phyloP scores from a whole-genome alignment of 306 rosid species.

The Glycine latifolia region DNA sequence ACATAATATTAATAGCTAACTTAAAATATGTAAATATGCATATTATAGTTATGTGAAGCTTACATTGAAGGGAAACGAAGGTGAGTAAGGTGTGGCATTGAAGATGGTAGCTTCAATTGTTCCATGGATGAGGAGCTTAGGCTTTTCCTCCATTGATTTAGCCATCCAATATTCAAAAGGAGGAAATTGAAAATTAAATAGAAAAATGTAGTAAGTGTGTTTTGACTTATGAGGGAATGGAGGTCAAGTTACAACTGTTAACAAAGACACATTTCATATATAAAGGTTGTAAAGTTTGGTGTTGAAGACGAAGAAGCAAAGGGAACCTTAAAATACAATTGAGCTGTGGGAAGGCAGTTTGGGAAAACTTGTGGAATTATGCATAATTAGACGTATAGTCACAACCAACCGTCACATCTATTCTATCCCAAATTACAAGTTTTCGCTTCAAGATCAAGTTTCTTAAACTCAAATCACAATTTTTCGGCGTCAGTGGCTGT shows the following conservation, averaged over 20 bases:
- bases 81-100: constrained; percentile 75
- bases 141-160: constrained; percentile 59
- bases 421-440: constrained; percentile 41
- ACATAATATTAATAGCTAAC: not conserved
- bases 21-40: too few relatives aligned
- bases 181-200: not conserved
- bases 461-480: constrained; percentile 52
- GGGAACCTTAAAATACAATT: constrained; percentile 64
- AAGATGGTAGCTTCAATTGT: constrained; percentile 92
- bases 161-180: constrained; percentile 27
- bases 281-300: constrained; percentile 37
- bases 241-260: constrained; percentile 24
- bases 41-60: constrained; percentile 42
- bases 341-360: constrained; percentile 48
- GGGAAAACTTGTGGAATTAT: constrained; percentile 76
- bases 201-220: constrained; percentile 4
- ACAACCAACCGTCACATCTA: constrained; percentile 59
- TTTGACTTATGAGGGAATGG: constrained; percentile 27
- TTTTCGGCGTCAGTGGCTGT: constrained; percentile 1
- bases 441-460: constrained; percentile 73
- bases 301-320: constrained; percentile 47
- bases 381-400: constrained; percentile 54
- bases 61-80: constrained; percentile 78
- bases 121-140: constrained; percentile 78
- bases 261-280: constrained; percentile 40